Conservation (phyloP, 2,329 filamentous ascomycete genomes). For the Tetracladium maxilliforme region DNA sequence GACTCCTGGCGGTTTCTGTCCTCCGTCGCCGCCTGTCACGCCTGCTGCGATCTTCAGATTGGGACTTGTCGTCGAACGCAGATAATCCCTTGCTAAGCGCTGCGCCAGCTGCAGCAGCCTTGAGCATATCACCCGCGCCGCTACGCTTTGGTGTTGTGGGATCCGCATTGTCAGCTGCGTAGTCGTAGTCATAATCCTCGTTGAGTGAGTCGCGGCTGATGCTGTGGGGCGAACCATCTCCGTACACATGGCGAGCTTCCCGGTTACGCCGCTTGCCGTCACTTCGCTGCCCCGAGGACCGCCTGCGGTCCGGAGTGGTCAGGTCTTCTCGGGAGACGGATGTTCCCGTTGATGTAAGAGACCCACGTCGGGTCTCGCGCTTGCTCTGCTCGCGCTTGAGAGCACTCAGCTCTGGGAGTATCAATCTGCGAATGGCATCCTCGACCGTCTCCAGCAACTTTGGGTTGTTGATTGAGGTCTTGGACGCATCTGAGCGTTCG, state of each 20-base stretch:
- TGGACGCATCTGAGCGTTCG: no score
- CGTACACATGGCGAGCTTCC: no score
- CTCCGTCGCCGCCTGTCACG: slow-evolving; percentile 34
- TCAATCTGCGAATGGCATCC: slow-evolving; percentile 58
- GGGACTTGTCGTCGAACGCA: slow-evolving; percentile 22
- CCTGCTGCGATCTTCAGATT: no score
- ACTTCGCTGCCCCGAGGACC: slow-evolving; percentile 37
- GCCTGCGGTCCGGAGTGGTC: slow-evolving; percentile 29
- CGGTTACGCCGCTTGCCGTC: no score
- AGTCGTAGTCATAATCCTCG: no score
- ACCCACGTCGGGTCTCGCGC: slow-evolving; percentile 51
- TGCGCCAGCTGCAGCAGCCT: no score
- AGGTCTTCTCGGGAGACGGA: slow-evolving; percentile 41
- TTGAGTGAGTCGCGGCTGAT: no score
- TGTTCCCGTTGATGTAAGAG: slow-evolving; percentile 40
- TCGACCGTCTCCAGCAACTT: slow-evolving; percentile 59
- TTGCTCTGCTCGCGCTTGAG: slow-evolving; percentile 83
- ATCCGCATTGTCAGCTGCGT: no score
- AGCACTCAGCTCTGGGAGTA: slow-evolving; percentile 78
- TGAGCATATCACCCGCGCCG: no score
- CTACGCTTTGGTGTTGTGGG: no score
- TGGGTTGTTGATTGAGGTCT: slow-evolving; percentile 58
- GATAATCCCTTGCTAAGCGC: slow-evolving; percentile 16
- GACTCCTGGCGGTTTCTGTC: slow-evolving; percentile 26
- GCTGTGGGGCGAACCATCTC: no score